Conservation (phyloP, 179 eudicot genomes). For the Beta macrorhiza region DNA sequence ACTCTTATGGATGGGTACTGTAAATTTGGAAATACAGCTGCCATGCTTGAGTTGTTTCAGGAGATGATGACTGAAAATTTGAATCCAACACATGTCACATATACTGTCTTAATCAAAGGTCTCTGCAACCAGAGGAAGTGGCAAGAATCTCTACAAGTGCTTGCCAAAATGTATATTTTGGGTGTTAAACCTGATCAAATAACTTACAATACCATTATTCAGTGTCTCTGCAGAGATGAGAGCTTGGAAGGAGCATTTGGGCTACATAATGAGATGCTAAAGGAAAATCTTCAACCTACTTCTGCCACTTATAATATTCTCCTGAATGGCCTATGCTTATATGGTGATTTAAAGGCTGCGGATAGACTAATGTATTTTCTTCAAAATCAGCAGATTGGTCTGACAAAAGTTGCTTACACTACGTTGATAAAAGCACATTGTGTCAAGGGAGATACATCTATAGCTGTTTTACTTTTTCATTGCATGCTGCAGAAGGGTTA, state of each 20-base stretch:
- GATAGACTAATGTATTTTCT: conserved; percentile 51
- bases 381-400: conserved; percentile 36
- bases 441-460: conserved; percentile 63
- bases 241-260: conserved; percentile 45
- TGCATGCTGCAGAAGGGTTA: conserved; percentile 65
- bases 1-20: conserved; percentile 71
- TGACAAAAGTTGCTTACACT: conserved; percentile 66
- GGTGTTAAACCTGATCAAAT: conserved; percentile 70
- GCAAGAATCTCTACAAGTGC: conserved; percentile 45
- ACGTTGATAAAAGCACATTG: conserved; percentile 83
- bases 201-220: conserved; percentile 70
- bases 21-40: conserved; percentile 40
- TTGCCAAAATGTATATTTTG: conserved; percentile 46
- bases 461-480: conserved; percentile 49
- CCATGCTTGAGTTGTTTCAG: conserved; percentile 44
- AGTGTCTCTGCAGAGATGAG: conserved; percentile 53
- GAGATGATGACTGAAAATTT: conserved; percentile 56
- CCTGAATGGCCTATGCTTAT: conserved; percentile 64
- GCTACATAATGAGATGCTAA: conserved; percentile 56
- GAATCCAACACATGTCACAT: conserved; percentile 66
- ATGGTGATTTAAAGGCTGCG: conserved; percentile 53
- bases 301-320: conserved; percentile 70
- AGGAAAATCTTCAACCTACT: conserved; percentile 50
- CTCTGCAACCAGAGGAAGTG: conserved; percentile 55
- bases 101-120: conserved; percentile 68